A percentile compares a stretch with the other conserved stretches of the same genome.
Evolutionary conservation across 2,329 filamentous ascomycete genomes (phyloP).

Genomic region (Colletotrichum siamense): DNA sequence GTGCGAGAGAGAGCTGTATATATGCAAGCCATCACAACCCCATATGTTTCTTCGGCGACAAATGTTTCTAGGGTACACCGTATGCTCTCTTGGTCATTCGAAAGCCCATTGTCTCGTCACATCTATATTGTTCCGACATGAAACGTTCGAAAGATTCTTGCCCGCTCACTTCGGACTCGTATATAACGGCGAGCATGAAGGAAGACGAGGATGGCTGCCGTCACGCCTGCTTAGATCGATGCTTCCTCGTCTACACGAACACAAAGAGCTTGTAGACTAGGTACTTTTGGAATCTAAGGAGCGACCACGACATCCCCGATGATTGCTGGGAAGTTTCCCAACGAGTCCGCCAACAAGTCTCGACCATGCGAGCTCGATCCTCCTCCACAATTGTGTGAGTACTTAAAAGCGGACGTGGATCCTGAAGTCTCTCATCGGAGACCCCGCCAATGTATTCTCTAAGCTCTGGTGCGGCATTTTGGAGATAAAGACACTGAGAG

Average conservation of each 20-base stretch:
- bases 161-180: neutral
- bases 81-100: neutral
- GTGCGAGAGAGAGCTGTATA: neutral
- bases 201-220: neutral
- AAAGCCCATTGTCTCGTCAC: neutral
- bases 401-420: neutral
- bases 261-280: neutral
- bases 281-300: neutral
- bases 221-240: neutral
- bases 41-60: neutral
- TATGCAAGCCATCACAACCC: neutral
- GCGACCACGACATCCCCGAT: neutral
- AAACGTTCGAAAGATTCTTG: neutral
- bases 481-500: neutral
- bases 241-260: neutral
- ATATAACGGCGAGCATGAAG: neutral
- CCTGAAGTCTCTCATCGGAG: neutral
- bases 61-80: neutral
- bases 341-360: neutral
- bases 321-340: neutral
- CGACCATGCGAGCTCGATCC: neutral
- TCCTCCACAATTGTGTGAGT: accelerated
- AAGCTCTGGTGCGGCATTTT: neutral
- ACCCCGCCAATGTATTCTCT: accelerated
- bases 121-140: neutral